Percentiles rank a stretch among this genome's conserved stretches.
Evolutionary conservation across 148 eudicot genomes (phyloP).

Genomic region (Diospyros lotus): DNA sequence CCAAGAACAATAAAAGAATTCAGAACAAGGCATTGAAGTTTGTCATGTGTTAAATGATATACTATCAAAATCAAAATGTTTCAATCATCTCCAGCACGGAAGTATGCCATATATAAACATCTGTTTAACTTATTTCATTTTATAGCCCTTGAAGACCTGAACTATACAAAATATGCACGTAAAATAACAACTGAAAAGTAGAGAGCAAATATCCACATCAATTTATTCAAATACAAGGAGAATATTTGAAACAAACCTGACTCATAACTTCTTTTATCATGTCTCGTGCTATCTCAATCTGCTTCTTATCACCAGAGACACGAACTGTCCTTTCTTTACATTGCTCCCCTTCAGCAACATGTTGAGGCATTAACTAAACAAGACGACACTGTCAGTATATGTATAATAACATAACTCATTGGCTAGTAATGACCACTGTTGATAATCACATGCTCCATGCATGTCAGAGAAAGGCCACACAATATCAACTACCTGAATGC

Average conservation of each 20-base stretch:
- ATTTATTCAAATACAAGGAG: neutral
- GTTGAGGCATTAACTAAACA: slow-evolving; percentile 74
- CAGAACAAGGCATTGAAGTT: neutral
- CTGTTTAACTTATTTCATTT: neutral
- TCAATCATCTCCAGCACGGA: neutral
- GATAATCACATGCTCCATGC: neutral
- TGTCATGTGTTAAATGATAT: neutral
- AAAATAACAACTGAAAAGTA: neutral
- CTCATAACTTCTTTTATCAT: slow-evolving; percentile 90
- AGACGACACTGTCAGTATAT: slow-evolving; percentile 8
- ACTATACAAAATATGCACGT: neutral
- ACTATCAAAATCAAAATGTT: neutral
- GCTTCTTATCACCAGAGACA: slow-evolving; percentile 80
- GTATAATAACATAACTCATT: neutral
- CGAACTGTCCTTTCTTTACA: slow-evolving; percentile 80
- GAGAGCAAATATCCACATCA: neutral
- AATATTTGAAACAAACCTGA: slow-evolving; percentile 59
- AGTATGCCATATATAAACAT: neutral
- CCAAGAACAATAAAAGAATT: neutral
- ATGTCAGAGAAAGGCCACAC: neutral
- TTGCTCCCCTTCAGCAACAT: slow-evolving; percentile 61
- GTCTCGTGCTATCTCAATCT: slow-evolving; percentile 79
- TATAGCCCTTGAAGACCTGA: neutral
- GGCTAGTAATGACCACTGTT: neutral
- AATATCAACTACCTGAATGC: slow-evolving; percentile 73